Conservation (phyloP, 1,139 yeast species). For the Candida freyschussii region DNA sequence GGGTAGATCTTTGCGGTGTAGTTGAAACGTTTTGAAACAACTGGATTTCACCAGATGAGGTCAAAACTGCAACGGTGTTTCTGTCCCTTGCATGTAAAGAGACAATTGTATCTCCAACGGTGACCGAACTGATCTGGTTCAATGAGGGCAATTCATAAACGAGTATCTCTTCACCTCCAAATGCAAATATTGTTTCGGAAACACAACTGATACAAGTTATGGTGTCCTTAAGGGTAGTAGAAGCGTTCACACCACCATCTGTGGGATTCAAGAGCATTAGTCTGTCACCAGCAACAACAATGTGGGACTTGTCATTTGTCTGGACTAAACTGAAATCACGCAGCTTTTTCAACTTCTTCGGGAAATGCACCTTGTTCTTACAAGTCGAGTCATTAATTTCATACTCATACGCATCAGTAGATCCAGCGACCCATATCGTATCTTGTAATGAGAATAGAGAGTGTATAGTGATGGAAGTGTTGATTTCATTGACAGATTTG, state of each 20-base stretch:
- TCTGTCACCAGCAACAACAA: conserved; percentile 9
- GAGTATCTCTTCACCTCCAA: conserved; percentile 7
- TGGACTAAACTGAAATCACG: conserved; percentile 2
- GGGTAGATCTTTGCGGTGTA: conserved; percentile 17
- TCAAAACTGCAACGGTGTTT: conserved; percentile 20
- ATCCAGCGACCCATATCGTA: conserved; percentile 26
- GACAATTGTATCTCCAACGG: conserved; percentile 6
- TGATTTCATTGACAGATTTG: conserved; percentile 34
- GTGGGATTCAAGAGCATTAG: conserved; percentile 6
- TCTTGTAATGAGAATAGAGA: conserved; percentile 18
- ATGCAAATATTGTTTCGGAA: conserved; percentile 7
- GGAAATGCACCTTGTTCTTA: conserved; percentile 15
- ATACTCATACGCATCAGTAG: conserved; percentile 24
- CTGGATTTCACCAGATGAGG: conserved; percentile 32
- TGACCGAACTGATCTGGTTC: conserved; percentile 8
- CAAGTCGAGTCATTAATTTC: conserved; percentile 23
- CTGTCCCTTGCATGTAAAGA: conserved; percentile 13
- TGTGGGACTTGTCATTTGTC: conserved; percentile 2
- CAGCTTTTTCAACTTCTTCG: conserved; percentile 9
- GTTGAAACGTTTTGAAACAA: conserved; percentile 23
- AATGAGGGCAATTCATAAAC: conserved; percentile 6
- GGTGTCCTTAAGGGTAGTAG: conserved; percentile 6
- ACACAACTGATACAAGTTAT: conserved; percentile 6
- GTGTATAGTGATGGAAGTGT: conserved; percentile 27
- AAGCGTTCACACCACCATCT: conserved; percentile 7